phyloP scores from a whole-genome alignment of 2,329 filamentous ascomycete genomes.

The Neonectria sp. region DNA sequence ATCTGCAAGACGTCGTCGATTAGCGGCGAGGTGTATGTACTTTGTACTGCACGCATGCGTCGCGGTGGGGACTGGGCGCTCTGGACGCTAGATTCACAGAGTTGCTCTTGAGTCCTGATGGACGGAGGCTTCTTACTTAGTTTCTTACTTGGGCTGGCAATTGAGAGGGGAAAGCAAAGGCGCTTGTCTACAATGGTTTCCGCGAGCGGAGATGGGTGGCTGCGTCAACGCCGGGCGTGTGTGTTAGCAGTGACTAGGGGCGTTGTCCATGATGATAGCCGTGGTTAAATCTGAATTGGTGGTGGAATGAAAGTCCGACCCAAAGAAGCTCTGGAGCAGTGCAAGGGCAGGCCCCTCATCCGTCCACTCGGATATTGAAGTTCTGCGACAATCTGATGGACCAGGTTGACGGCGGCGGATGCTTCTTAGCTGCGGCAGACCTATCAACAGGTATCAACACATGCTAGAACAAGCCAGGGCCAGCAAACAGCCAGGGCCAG shows the following conservation, averaged over 20 bases:
- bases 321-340: too few species aligned
- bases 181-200: conserved; percentile 4
- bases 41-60: conserved; percentile 1
- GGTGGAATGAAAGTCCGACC: conserved; percentile 30
- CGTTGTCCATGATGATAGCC: conserved; percentile 3
- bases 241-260: background rate
- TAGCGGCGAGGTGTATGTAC: conserved; percentile 18
- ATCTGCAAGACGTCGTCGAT: conserved; percentile 20
- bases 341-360: background rate
- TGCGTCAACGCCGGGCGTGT: conserved; percentile 38
- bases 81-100: background rate
- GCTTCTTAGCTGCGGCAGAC: too few species aligned
- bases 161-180: conserved; percentile 15
- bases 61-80: background rate
- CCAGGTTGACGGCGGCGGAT: background rate
- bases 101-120: too few species aligned
- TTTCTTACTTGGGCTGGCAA: conserved; percentile 6
- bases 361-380: conserved; percentile 31
- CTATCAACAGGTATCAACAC: too few species aligned
- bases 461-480: background rate
- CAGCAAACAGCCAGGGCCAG: background rate
- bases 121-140: conserved; percentile 4
- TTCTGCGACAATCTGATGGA: conserved; percentile 21
- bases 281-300: conserved; percentile 21
- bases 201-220: background rate